Evolutionary conservation across 1,284 basidiomycete genomes (phyloP).

Genomic region (Austroboletus niveus): DNA sequence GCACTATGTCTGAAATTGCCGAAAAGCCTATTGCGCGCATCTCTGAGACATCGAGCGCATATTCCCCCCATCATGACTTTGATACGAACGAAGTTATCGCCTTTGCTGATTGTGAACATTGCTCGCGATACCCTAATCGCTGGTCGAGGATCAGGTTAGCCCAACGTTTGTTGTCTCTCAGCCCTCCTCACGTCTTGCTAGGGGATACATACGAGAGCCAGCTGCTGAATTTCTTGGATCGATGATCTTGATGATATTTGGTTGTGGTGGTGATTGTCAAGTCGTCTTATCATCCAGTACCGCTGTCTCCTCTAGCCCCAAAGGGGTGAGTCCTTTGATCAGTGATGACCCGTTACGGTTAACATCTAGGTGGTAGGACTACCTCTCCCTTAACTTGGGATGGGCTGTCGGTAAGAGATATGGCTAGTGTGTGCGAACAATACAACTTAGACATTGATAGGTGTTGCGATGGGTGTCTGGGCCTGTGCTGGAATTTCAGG

Average conservation of each 20-base stretch:
- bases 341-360: background rate
- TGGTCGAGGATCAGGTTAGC: constrained; percentile 58
- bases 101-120: constrained; percentile 28
- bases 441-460: constrained; percentile 22
- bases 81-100: constrained; percentile 8
- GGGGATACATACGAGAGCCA: constrained; percentile 54
- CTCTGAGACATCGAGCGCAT: constrained; percentile 19
- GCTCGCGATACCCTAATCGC: constrained; percentile 43
- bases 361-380: constrained; percentile 41
- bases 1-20: constrained; percentile 19
- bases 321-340: constrained; percentile 52
- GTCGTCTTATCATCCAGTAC: constrained; percentile 53
- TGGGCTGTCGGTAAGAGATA: constrained; percentile 58
- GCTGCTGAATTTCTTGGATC: constrained; percentile 70
- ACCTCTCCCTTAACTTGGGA: constrained; percentile 58
- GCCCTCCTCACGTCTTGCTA: constrained; percentile 15
- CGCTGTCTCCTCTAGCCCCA: constrained; percentile 49
- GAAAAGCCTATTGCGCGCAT: constrained; percentile 15
- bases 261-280: constrained; percentile 64
- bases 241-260: constrained; percentile 65
- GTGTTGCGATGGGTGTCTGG: constrained; percentile 65
- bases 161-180: background rate
- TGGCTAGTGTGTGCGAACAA: constrained; percentile 1
- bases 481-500: constrained; percentile 65
- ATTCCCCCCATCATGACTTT: constrained; percentile 6